Base-by-base conservation (phyloP, 345 rosid species). In the Rhizophora mangle region DNA sequence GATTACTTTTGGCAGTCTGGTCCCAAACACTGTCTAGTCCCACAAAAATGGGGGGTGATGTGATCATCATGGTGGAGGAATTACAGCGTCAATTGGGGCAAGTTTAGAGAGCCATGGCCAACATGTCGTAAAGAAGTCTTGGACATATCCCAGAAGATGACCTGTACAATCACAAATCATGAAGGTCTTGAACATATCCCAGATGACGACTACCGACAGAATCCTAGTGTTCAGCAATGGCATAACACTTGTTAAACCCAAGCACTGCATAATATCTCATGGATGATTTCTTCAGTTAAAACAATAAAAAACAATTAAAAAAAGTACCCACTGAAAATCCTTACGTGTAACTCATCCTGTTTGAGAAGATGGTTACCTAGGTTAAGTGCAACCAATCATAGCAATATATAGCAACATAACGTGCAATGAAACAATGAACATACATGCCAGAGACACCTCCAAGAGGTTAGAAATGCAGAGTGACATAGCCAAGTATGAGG, bases 271-370 rank as follows among this genome's bases (percentile, higher is more conserved):
- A 68, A 47, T 39, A 11, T 39, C 46, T 46, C 43, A 47, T 31
- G 58, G 22, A 60, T 30, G 22, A 51, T 22, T 9, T 30, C 32
- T 27, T 32, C 6, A 22, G 49, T 15, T 6, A 29, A 49, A 1
- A 20, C 24, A 52, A 5, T 13, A 24, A 21, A 5, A 51, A 16
- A 53, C 24, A 24, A 24, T 24, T 24, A 6, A 18, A 19, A 46
- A 67, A 60, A 68, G n/a, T 36, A 64, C n/a, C 62, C 58, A 68
- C 62, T 27, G 6, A 71, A 5, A 53, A 55, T 22, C 21, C 46
- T 53, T 10, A 58, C 3, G 24, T 19, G 19, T 27, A 65, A 63
- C 15, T 39, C 16, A 37, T 37, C 43, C 13, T 9, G 43, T 37
- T 8, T 8, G 43, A 37, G 43, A 37, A 37, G 43, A 5, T 32